Base-by-base conservation (phyloP, 2,329 filamentous ascomycete species). In the Diaporthe ampelina region DNA sequence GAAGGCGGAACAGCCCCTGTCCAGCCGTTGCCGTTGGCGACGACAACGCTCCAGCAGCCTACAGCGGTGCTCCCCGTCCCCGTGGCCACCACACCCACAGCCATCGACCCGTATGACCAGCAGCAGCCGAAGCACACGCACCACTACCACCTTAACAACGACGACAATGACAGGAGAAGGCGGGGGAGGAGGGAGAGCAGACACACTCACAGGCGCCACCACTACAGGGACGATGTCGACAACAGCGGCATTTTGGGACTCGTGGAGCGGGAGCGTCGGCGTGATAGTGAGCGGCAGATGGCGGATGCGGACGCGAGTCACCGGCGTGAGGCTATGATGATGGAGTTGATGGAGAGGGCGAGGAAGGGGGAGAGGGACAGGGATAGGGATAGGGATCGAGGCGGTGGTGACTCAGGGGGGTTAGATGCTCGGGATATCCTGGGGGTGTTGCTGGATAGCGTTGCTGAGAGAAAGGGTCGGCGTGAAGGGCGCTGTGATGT, bases 311-410 rank as follows among this genome's bases (percentile, higher is more conserved):
- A 68, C 4, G 65, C 45, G 24, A 50, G 37, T 24, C 37, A 63
- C 26, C 21, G 59, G 61, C 56, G 61, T 21, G 61, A 74, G 35
- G 43, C 29, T 21, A 56, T 26, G 24, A 48, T 72, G 70, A 48
- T 74, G 54, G 59, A 32, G 45, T 56, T 73, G 35, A 24, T 74
- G 21, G 73, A 73, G 37, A 58, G 73, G 57, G 58, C 63, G 58
- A 54, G 69, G 52, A 45, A 45, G 2, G 17, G 52, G 7, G 68
- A 67, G 21, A 45, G 69, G 17, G 61, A 32, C 9, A 6, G 43
- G 3, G 19, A 19, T 10, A 1, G 59, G 11, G 40, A 19, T 2
- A 4, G 56, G 10, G 56, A 40, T 17, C 13, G 37, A 11, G 7
- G 29, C 29, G 29, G 40, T 43, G 40, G 15, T 11, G 11, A 11